Evolutionary conservation across 768 basidiomycete species (phyloP).

Genomic region (Hirschioporus abietinus): DNA sequence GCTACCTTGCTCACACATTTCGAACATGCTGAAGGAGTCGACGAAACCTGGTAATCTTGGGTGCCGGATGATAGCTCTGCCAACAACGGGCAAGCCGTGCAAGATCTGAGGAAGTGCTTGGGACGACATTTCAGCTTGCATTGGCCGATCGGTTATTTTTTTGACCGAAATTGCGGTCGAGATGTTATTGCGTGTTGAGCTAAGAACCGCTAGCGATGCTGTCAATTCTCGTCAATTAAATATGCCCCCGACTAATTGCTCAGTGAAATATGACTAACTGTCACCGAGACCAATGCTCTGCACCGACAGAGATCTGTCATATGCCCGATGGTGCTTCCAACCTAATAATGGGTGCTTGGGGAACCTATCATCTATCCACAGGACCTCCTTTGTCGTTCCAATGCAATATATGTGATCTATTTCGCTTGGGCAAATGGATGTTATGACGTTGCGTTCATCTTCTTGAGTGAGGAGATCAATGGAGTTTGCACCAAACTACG

Average conservation of each 20-base stretch:
- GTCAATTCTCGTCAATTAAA: conserved; percentile 7
- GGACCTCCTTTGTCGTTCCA: conserved; percentile 53
- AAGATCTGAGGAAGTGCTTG: not conserved
- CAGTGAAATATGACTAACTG: conserved; percentile 21
- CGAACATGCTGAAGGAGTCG: conserved; percentile 32
- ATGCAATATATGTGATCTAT: conserved; percentile 44
- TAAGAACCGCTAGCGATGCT: conserved; percentile 53
- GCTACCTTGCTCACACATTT: conserved; percentile 42
- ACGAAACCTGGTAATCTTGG: not conserved
- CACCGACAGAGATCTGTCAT: conserved; percentile 51
- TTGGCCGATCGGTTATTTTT: not conserved
- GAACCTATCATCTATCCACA: conserved; percentile 68
- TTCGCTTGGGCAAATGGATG: not conserved
- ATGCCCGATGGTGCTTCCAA: conserved; percentile 53
- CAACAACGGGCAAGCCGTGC: not conserved
- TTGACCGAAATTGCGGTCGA: not conserved
- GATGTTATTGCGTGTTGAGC: conserved; percentile 29
- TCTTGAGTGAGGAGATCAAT: conserved; percentile 48
- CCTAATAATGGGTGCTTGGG: conserved; percentile 53
- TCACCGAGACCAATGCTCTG: conserved; percentile 31
- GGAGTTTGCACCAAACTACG: not conserved
- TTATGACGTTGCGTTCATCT: conserved; percentile 25
- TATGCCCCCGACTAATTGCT: not conserved
- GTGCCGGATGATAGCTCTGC: not conserved
- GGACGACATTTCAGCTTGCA: not conserved